A percentile compares a stretch with the other conserved stretches of the same genome.
phyloP scores from a whole-genome alignment of 169 alveolate genomes.

The Plasmodium vivax region DNA sequence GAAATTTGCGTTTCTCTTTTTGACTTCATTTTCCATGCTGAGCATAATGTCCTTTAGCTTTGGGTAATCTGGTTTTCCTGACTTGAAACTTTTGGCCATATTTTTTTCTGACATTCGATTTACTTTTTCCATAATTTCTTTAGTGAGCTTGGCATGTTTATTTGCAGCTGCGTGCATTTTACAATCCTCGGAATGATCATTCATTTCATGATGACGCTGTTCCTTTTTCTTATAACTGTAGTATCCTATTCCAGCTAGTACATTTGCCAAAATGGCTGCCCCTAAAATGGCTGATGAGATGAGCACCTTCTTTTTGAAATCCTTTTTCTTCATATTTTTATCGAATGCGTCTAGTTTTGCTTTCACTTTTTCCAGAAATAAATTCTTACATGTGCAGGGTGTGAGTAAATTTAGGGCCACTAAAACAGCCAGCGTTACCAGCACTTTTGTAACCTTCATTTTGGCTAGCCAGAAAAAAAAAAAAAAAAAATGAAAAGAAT shows the following conservation, averaged over 20 bases:
- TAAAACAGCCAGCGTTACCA: neutral
- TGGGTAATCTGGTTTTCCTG: conserved; percentile 6
- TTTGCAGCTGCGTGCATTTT: neutral
- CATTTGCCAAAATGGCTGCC: conserved; percentile 10
- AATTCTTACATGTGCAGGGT: conserved; percentile 21
- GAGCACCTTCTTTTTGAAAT: conserved; percentile 10
- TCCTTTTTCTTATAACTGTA: conserved; percentile 9
- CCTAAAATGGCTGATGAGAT: conserved; percentile 17
- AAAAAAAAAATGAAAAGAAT: neutral
- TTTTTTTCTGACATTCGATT: neutral
- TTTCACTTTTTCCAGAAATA: neutral
- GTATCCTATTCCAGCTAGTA: conserved; percentile 17
- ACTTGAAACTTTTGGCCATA: conserved; percentile 2
- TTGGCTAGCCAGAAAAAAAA: neutral
- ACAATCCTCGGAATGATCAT: neutral
- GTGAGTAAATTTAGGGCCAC: neutral
- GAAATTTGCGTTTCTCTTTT: conserved; percentile 6
- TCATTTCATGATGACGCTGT: neutral
- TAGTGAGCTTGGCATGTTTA: neutral
- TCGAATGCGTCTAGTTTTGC: neutral
- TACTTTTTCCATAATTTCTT: conserved; percentile 1
- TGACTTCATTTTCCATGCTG: conserved; percentile 20
- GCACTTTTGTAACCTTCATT: conserved; percentile 27
- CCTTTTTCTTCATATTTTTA: conserved; percentile 9
- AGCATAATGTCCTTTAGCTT: neutral